Evolutionary conservation across 345 rosid genomes (phyloP).

Genomic region (Gossypium thurberi): DNA sequence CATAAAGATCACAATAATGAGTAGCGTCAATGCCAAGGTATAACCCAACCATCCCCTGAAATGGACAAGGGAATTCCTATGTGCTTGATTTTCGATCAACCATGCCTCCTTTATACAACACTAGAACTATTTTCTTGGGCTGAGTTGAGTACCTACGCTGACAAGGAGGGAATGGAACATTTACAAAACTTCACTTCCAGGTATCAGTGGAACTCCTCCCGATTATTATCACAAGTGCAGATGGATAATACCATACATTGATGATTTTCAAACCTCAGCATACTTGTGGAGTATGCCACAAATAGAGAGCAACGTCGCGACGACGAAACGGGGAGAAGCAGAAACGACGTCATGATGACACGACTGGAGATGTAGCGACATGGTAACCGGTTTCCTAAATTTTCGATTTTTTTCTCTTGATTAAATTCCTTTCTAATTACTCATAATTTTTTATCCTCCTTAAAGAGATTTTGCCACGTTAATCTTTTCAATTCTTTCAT

Average conservation of each 20-base stretch:
- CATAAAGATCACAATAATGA: conserved; percentile 61
- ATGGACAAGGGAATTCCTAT: conserved; percentile 11
- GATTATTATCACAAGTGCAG: not conserved
- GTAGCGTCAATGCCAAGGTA: conserved; percentile 35
- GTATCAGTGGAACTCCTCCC: not conserved
- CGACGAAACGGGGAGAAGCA: too few species aligned
- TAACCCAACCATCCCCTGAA: conserved; percentile 68
- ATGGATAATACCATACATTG: not conserved
- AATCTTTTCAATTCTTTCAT: too few species aligned
- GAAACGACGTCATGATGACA: too few species aligned
- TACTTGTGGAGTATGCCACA: too few species aligned
- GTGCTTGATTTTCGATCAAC: not conserved
- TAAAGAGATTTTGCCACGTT: too few species aligned
- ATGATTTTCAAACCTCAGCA: not conserved
- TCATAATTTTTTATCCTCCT: too few species aligned
- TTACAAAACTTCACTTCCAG: not conserved
- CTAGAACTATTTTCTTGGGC: not conserved
- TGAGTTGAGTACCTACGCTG: not conserved
- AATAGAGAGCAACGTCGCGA: too few species aligned
- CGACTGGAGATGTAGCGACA: too few species aligned
- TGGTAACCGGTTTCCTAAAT: not conserved
- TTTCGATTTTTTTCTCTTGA: too few species aligned
- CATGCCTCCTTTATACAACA: not conserved
- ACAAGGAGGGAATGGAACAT: not conserved
- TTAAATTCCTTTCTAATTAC: too few species aligned